Conservation (phyloP, 2,329 filamentous ascomycete species). For the Aspergillus tubingensis region DNA sequence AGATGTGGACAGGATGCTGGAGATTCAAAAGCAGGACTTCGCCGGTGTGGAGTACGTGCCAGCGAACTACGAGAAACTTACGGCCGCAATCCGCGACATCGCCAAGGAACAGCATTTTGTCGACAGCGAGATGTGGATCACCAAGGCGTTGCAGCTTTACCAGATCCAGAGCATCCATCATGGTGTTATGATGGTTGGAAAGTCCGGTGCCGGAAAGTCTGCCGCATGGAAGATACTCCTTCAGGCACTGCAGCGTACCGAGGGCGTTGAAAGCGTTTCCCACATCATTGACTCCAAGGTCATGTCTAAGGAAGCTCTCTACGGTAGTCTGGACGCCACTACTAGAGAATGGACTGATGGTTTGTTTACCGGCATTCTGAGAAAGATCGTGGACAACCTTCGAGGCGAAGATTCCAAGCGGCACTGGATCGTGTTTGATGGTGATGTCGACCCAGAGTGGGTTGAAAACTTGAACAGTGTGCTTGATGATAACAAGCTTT, state of each 20-base stretch:
- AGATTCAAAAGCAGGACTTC: conserved; percentile 83
- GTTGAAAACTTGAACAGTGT: conserved; percentile 99
- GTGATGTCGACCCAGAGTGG: conserved; percentile 98
- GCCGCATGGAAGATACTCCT: conserved; percentile 90
- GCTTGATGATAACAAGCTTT: conserved; percentile 95
- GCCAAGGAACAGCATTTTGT: conserved; percentile 84
- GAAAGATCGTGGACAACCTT: conserved; percentile 98
- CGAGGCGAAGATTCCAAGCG: conserved; percentile 95
- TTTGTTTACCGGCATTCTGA: conserved; percentile 93
- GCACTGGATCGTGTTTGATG: conserved; percentile 99
- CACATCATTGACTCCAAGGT: conserved; percentile 99
- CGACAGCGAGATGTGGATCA: conserved; percentile 94
- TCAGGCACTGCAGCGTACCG: conserved; percentile 85
- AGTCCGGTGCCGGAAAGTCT: conserved; percentile 96
- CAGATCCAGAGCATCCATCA: conserved; percentile 98
- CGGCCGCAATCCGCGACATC: conserved; percentile 77
- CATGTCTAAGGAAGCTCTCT: conserved; percentile 98
- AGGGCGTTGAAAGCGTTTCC: conserved; percentile 88
- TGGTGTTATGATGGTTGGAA: conserved; percentile 99
- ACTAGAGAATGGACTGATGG: conserved; percentile 99
- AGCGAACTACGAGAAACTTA: conserved; percentile 77
- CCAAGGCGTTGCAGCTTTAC: conserved; percentile 93
- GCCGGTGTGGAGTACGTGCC: conserved; percentile 91
- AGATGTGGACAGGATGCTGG: conserved; percentile 85
- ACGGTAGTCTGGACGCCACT: conserved; percentile 92